phyloP scores from a whole-genome alignment of 495 filamentous ascomycete genomes.

The Hyaloscypha finlandica region DNA sequence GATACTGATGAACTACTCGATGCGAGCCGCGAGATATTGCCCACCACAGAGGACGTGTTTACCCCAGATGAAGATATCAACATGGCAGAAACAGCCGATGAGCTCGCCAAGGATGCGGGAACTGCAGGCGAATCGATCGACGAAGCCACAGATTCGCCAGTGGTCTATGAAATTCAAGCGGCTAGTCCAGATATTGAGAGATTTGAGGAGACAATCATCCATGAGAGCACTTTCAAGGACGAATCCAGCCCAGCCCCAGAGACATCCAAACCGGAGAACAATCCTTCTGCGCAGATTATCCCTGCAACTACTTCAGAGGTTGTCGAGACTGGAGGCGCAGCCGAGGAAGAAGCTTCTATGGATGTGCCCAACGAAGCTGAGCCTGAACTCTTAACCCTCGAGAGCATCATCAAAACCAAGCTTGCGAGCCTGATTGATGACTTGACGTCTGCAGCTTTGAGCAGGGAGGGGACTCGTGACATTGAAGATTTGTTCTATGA shows the following conservation, averaged over 20 bases:
- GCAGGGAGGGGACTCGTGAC: conserved; percentile 52
- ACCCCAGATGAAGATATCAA: conserved; percentile 10
- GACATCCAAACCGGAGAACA: neutral
- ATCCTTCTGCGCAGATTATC: conserved; percentile 10
- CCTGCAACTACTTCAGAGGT: neutral
- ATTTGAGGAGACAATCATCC: conserved; percentile 20
- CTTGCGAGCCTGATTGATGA: conserved; percentile 52
- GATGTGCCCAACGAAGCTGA: neutral
- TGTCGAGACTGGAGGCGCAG: neutral
- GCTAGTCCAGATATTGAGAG: conserved; percentile 19
- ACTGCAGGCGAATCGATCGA: neutral
- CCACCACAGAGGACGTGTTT: conserved; percentile 10
- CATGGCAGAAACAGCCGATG: neutral
- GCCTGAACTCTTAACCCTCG: neutral
- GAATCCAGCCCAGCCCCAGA: neutral
- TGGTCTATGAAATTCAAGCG: conserved; percentile 9
- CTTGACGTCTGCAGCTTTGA: conserved; percentile 52
- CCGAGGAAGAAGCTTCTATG: neutral
- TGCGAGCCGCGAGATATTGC: conserved; percentile 12
- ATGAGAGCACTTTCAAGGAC: conserved; percentile 1
- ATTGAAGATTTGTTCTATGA: conserved; percentile 71
- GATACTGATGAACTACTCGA: conserved; percentile 8
- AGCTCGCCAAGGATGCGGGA: neutral
- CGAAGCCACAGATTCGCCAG: neutral
- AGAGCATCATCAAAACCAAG: conserved; percentile 46